Evolutionary conservation across 2,329 filamentous ascomycete genomes (phyloP), one percentile per base, ranked within the genome.

Genomic region (Cercospora citrullina): DNA sequence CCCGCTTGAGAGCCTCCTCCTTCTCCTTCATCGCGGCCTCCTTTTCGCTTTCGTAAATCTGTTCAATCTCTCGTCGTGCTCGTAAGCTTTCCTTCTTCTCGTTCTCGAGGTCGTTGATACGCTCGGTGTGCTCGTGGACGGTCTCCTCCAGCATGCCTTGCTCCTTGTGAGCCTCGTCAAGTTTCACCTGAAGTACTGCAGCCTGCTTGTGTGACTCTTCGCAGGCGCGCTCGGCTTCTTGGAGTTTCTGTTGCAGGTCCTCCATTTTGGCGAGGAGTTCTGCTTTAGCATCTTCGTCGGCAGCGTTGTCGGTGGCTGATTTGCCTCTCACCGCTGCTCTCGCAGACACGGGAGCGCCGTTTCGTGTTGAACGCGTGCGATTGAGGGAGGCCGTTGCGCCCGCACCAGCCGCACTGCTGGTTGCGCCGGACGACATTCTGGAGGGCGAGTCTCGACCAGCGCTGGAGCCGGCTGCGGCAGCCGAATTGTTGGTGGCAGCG

Each of bases 21-120:
- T 96, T 95, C 79, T 98, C 94, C 80, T 94, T 93, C 76, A 92
- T 89, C 81, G 94, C 91, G 64, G 92, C 89, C 76, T 90, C 92
- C 71, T 93, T 88, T 81, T 99, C 95, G 55, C 91, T 89, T 79
- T 98, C 94, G 79, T 97, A 96, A 72, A 96, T 94, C 71, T 90
- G 89, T 80, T 97, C 94, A 82, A 97, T 89, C 79, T 99, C 95
- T 71, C 94, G 89, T 76, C 92, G 91, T 80, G 96, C 91, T 71
- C 93, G 88, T 31, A 90, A 87, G 65, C 90, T 86, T 73, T 98
- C 94, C 74, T 92, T 88, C 81, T 95, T 94, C 76, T 96, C 92
- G 75, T 92, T 93, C 76, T 89, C 89, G 64, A 98, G 84, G 7
- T 87, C 84, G 79, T 97, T 93, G 67, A 94, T 87, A 76, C 90